phyloP scores from a whole-genome alignment of 768 basidiomycete species.

The Boletus rubescentipes region DNA sequence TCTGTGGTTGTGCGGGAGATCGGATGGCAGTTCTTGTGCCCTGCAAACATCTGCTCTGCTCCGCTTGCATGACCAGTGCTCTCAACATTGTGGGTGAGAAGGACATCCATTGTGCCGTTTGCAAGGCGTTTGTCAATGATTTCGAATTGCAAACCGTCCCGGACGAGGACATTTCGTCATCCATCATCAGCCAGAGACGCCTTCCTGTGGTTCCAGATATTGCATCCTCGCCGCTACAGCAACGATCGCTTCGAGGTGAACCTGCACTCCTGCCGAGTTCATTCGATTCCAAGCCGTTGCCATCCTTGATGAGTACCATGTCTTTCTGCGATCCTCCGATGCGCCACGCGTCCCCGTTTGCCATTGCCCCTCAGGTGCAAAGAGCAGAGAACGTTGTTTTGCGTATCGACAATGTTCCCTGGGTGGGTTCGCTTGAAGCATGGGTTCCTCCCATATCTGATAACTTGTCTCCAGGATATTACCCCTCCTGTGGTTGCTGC shows the following conservation, averaged over 20 bases:
- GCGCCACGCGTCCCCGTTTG: conserved; percentile 14
- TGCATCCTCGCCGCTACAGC: conserved; percentile 23
- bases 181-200: conserved; percentile 15
- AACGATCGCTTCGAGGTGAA: conserved; percentile 26
- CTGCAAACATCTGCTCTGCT: conserved; percentile 75
- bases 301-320: conserved; percentile 34
- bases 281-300: conserved; percentile 25
- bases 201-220: conserved; percentile 12
- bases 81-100: conserved; percentile 90
- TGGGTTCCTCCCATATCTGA: conserved; percentile 1
- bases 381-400: conserved; percentile 56
- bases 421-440: conserved; percentile 51
- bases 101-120: conserved; percentile 82
- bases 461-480: conserved; percentile 57
- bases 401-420: conserved; percentile 86
- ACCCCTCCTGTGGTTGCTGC: conserved; percentile 68
- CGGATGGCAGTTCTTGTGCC: conserved; percentile 68
- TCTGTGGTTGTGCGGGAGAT: conserved; percentile 52
- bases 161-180: conserved; percentile 26
- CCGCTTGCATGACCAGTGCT: conserved; percentile 79
- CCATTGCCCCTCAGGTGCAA: conserved; percentile 10
- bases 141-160: conserved; percentile 50
- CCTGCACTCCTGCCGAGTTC: conserved; percentile 28
- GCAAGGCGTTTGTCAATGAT: conserved; percentile 65
- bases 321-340: conserved; percentile 29